Percentiles rank a stretch among this genome's conserved stretches.
phyloP scores from a whole-genome alignment of 306 rosid species.

The Begonia masoniana region DNA sequence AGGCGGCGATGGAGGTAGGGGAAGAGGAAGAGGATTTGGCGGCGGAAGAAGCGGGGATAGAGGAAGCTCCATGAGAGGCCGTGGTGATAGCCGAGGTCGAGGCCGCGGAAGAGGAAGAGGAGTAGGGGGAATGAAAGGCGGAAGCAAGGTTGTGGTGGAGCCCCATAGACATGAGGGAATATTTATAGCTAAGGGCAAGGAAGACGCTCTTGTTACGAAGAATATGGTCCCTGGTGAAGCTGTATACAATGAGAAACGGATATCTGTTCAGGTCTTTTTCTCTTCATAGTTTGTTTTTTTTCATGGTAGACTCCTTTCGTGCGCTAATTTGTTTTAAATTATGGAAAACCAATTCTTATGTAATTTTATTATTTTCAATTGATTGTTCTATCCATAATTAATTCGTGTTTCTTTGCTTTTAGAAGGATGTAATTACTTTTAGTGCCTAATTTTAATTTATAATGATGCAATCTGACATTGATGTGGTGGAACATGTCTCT shows the following conservation, averaged over 20 bases:
- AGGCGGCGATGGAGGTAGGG: conserved; percentile 7
- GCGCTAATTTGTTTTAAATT: too few species aligned
- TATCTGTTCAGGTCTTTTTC: conserved; percentile 46
- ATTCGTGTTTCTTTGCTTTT: too few species aligned
- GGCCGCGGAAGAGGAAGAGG: conserved; percentile 16
- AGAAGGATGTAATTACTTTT: too few species aligned
- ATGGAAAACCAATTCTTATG: too few species aligned
- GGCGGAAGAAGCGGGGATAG: conserved; percentile 7
- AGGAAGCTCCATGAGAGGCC: conserved; percentile 8
- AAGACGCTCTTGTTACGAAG: conserved; percentile 77
- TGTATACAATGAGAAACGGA: conserved; percentile 72
- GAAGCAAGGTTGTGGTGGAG: conserved; percentile 24
- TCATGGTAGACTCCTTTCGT: background rate
- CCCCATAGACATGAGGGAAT: conserved; percentile 60
- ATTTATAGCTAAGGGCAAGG: conserved; percentile 70
- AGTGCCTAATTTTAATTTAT: too few species aligned
- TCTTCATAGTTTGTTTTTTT: background rate
- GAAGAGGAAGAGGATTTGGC: conserved; percentile 13
- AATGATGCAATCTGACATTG: background rate
- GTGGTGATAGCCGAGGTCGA: conserved; percentile 13
- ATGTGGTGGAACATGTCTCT: background rate
- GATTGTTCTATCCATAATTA: too few species aligned
- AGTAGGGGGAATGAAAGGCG: conserved; percentile 32
- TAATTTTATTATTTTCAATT: too few species aligned
- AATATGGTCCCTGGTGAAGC: conserved; percentile 80